Evolutionary conservation across 2,329 filamentous ascomycete species (phyloP).

Genomic region (Beauveria australis): DNA sequence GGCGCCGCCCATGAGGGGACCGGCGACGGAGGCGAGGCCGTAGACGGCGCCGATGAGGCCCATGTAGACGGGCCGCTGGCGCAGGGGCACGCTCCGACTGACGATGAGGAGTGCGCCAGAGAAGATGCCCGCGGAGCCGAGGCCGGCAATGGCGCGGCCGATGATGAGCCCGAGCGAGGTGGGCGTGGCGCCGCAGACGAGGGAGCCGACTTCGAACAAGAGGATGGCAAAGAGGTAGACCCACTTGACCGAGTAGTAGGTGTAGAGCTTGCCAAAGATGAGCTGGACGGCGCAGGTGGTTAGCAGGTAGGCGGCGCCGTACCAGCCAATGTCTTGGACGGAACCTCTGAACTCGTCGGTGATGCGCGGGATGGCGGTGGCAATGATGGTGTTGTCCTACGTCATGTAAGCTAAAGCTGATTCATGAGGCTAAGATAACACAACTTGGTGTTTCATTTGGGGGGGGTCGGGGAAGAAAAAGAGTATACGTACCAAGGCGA

Average conservation of each 20-base stretch:
- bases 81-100: conserved; percentile 11
- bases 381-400: conserved; percentile 29
- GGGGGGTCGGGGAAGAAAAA: neutral
- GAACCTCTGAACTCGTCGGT: conserved; percentile 26
- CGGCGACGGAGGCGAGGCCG: conserved; percentile 25
- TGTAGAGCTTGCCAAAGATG: conserved; percentile 43
- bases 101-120: conserved; percentile 35
- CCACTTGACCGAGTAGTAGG: conserved; percentile 45
- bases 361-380: conserved; percentile 29
- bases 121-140: conserved; percentile 32
- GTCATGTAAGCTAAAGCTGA: neutral
- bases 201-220: conserved; percentile 30
- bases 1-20: conserved; percentile 16
- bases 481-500: conserved; percentile 20
- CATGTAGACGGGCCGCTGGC: conserved; percentile 29
- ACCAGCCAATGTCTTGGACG: conserved; percentile 37
- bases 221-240: conserved; percentile 20
- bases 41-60: conserved; percentile 30
- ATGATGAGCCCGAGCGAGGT: conserved; percentile 15
- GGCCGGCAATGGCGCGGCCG: conserved; percentile 15
- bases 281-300: conserved; percentile 42
- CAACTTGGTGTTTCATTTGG: too few relatives aligned
- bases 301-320: conserved; percentile 34
- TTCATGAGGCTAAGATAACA: too few relatives aligned
- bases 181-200: conserved; percentile 20